Evolutionary conservation across 163 green algal species (phyloP).

Genomic region (Scenedesmus sp.): DNA sequence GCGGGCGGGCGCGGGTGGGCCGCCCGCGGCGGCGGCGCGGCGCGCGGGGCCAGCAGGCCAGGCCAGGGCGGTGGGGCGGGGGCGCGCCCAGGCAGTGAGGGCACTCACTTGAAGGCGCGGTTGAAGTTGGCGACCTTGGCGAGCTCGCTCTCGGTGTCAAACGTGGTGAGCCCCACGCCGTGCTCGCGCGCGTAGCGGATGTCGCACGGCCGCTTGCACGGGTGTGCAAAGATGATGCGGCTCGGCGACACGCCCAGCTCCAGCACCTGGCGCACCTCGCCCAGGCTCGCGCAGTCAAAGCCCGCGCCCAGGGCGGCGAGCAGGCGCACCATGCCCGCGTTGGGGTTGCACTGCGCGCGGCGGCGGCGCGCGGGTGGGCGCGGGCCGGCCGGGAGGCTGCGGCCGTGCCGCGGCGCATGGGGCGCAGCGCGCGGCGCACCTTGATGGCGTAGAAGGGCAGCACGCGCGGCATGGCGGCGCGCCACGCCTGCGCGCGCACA

Average conservation of each 20-base stretch:
- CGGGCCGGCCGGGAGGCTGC: no score
- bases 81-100: no score
- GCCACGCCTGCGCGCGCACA: conserved; percentile 68
- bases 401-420: no score
- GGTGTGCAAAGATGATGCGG: conserved; percentile 88
- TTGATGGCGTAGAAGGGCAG: conserved; percentile 96
- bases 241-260: conserved; percentile 60
- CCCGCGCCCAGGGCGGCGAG: conserved; percentile 87
- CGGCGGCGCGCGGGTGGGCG: no score
- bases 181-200: conserved; percentile 52
- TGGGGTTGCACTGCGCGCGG: conserved; percentile 94
- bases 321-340: conserved; percentile 81
- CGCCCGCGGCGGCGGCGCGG: no score
- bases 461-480: conserved; percentile 88
- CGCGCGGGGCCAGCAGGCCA: no score
- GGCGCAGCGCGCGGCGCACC: no score
- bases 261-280: conserved; percentile 74
- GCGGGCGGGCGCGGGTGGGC: no score
- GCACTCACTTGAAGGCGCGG: conserved; percentile 70
- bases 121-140: conserved; percentile 78
- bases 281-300: conserved; percentile 96
- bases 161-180: conserved; percentile 73
- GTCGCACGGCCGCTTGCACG: conserved; percentile 70
- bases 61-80: no score
- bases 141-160: conserved; percentile 85